A percentile compares a stretch with the other conserved stretches of the same genome.
phyloP scores from a whole-genome alignment of 441 rosid genomes.

The Pelargonium myrrhifolium region DNA sequence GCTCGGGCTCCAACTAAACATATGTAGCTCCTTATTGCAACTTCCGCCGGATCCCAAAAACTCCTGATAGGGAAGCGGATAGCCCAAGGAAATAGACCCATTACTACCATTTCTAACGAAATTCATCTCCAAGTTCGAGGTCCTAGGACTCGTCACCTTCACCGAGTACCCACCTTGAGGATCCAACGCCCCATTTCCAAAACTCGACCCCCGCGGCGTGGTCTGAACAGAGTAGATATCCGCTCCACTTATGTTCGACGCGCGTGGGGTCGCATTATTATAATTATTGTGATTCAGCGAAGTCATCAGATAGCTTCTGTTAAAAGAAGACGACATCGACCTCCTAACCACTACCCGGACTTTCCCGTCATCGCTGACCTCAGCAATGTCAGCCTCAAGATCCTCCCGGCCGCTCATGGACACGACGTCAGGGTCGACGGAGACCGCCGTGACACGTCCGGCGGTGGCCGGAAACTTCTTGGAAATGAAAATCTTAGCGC shows the following conservation, averaged over 20 bases:
- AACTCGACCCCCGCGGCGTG: neutral
- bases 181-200: neutral
- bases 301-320: neutral
- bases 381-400: conserved; percentile 52
- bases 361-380: conserved; percentile 77
- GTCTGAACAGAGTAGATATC: neutral
- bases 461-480: conserved; percentile 79
- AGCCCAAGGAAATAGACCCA: neutral
- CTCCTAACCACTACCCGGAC: conserved; percentile 63
- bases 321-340: conserved; percentile 45
- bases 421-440: conserved; percentile 72
- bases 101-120: neutral
- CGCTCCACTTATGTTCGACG: neutral
- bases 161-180: neutral
- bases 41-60: neutral
- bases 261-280: neutral
- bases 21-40: neutral
- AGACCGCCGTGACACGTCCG: conserved; percentile 59
- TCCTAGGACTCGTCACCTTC: neutral
- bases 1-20: neutral
- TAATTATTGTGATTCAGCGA: no score
- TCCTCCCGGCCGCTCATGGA: conserved; percentile 66
- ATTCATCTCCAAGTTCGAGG: neutral
- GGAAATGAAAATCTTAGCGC: conserved; percentile 59
- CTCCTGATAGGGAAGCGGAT: neutral